Conservation (phyloP, 129 eudicot genomes). For the Tanacetum coccineum region DNA sequence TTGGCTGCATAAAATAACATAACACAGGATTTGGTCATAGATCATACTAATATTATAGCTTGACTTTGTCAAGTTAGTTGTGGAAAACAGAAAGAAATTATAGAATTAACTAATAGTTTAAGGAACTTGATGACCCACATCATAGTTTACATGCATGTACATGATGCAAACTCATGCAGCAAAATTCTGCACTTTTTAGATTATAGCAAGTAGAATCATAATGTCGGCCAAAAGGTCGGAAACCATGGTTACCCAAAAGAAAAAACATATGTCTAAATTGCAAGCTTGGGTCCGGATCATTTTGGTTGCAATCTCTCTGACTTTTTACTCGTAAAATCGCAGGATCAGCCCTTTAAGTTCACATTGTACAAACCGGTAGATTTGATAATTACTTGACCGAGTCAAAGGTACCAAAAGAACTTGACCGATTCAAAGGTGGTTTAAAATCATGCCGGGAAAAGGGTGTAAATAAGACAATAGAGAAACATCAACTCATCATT, state of each 20-base stretch:
- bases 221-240: no score
- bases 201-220: constrained; percentile 1
- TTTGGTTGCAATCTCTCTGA: background rate
- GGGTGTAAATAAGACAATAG: background rate
- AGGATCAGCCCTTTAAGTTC: constrained; percentile 12
- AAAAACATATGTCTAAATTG: no score
- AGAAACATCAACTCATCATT: background rate
- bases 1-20: constrained; percentile 59
- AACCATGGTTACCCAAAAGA: no score
- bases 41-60: constrained; percentile 8
- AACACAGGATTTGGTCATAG: constrained; percentile 19
- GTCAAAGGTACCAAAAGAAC: constrained; percentile 15
- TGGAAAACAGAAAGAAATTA: constrained; percentile 10
- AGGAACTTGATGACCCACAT: constrained; percentile 9
- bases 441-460: background rate
- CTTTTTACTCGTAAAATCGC: background rate
- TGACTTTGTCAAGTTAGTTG: constrained; percentile 27
- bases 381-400: constrained; percentile 16
- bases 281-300: background rate
- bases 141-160: background rate
- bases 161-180: background rate
- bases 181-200: background rate
- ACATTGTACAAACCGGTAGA: constrained; percentile 1
- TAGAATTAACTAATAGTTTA: background rate
- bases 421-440: constrained; percentile 21